Evolutionary conservation across 2,329 filamentous ascomycete genomes (phyloP), one percentile per base, ranked within the genome.

Genomic region (Penicillium sp.): DNA sequence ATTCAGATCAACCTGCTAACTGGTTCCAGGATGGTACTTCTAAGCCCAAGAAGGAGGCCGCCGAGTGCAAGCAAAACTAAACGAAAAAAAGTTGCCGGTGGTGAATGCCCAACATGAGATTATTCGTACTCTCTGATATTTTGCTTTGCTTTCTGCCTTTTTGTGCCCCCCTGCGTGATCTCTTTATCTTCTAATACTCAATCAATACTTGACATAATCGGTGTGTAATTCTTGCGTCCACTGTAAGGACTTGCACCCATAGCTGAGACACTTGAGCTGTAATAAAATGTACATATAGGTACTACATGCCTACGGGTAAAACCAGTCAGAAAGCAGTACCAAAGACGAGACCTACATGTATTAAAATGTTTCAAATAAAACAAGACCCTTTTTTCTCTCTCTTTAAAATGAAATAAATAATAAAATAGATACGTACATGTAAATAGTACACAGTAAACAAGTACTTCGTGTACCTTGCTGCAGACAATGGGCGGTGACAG

Each of bases 51-150:
- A 91, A 94, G 79, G 91, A 96, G 78, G 87, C 91, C 65, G 90
- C 91, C 65, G 91, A 96, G 81, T 96, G 91, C 86, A 96, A 96
- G 84, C 91, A 95, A 80, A 95, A 90, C 80, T 96, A 57, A 75
- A 74, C 78, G 93, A 35, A 55, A 48, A 57, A 50, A 57, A 60
- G 56, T 55, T 53, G 52, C 31, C 52, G 50, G 55, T 56, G 50
- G 50, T 50, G 53, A 59, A 65, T 63, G 66, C 63, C 62, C 68
- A 63, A 69, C 62, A 66, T 66, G 62, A 70, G 68, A 62, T 69
- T 66, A 67, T 70, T 73, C 67, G 63, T 70, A 51, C 47, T 51
- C 66, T 66, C 62, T 65, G 61, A 62, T 58, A 59, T 63, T 63
- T 66, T 67, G 62, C 62, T 65, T 61, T 63, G 53, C 60, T 62